A percentile compares a stretch with the other conserved stretches of the same genome.
These are phyloP conservation scores for Nicotiana benthamiana DNA, from an alignment of 257 asterid genomes.

Conservation along the genomic window DNA sequence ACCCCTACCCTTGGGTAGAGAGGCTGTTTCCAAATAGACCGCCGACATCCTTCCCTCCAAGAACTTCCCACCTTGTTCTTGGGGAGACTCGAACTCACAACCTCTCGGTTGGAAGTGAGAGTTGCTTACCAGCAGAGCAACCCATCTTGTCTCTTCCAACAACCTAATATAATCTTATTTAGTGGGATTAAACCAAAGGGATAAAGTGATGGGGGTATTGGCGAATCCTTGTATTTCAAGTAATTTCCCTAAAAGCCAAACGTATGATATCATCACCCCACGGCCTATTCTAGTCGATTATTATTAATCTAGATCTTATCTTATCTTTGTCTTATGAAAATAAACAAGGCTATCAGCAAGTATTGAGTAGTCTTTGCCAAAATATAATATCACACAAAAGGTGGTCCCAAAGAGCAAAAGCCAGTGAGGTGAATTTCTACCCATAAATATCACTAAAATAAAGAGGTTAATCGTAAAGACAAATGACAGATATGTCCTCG, in stretches of 20 bases:
- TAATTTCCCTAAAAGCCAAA: conserved; percentile 32
- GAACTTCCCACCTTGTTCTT: no score
- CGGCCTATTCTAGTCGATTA: background rate
- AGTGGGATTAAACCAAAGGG: no score
- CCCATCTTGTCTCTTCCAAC: no score
- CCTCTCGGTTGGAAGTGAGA: no score
- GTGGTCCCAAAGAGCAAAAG: background rate
- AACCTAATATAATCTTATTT: no score
- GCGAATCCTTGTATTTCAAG: conserved; percentile 40
- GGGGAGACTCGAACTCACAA: no score
- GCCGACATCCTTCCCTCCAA: no score
- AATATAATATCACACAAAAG: background rate
- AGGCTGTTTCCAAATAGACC: no score
- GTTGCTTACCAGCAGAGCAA: no score
- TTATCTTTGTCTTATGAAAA: background rate
- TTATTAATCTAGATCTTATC: background rate
- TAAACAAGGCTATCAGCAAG: background rate
- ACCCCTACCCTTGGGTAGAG: no score
- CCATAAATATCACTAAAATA: no score
- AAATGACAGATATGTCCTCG: background rate
- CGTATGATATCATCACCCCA: background rate
- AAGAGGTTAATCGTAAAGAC: background rate
- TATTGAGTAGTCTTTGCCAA: background rate
- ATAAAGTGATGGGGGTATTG: conserved; percentile 15
- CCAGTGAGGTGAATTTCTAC: background rate